Conservation (phyloP, 2,329 filamentous ascomycete species). For the Lecanoromycetidae sp. region DNA sequence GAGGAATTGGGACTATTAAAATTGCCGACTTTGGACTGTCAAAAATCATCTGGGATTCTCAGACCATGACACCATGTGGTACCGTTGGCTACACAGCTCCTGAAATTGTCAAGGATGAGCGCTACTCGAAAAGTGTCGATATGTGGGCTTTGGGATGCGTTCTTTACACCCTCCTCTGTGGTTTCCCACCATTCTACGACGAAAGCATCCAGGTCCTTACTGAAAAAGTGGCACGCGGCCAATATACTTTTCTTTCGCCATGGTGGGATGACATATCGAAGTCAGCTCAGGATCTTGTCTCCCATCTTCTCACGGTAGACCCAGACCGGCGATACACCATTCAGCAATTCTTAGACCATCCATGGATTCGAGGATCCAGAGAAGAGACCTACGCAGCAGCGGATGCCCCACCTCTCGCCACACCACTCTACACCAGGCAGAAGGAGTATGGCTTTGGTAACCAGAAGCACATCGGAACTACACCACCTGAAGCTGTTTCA, state of each 20-base stretch:
- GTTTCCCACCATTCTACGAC: slow-evolving; percentile 96
- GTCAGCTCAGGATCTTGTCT: slow-evolving; percentile 84
- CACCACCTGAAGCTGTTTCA: slow-evolving; percentile 35
- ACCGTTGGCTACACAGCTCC: slow-evolving; percentile 97
- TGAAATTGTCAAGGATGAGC: slow-evolving; percentile 97
- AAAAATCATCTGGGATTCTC: slow-evolving; percentile 95
- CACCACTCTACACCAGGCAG: slow-evolving; percentile 48
- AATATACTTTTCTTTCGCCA: slow-evolving; percentile 94
- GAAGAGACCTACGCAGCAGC: slow-evolving; percentile 55
- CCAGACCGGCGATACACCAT: slow-evolving; percentile 93
- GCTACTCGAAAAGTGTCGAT: slow-evolving; percentile 96
- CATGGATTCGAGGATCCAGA: slow-evolving; percentile 69
- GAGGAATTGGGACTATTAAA: slow-evolving; percentile 90
- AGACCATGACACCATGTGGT: slow-evolving; percentile 98
- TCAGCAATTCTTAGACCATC: slow-evolving; percentile 81
- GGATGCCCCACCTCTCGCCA: slow-evolving; percentile 61
- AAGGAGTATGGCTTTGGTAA: slow-evolving; percentile 48
- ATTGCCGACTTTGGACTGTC: slow-evolving; percentile 96
- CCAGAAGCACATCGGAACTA: slow-evolving; percentile 30
- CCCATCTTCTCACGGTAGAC: slow-evolving; percentile 85
- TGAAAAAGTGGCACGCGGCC: slow-evolving; percentile 90
- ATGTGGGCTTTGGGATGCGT: slow-evolving; percentile 99
- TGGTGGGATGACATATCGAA: slow-evolving; percentile 99
- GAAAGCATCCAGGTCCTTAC: slow-evolving; percentile 95
- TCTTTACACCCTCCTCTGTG: slow-evolving; percentile 89